Conservation (phyloP, 2,329 filamentous ascomycete genomes). For the Colletotrichum sp. region DNA sequence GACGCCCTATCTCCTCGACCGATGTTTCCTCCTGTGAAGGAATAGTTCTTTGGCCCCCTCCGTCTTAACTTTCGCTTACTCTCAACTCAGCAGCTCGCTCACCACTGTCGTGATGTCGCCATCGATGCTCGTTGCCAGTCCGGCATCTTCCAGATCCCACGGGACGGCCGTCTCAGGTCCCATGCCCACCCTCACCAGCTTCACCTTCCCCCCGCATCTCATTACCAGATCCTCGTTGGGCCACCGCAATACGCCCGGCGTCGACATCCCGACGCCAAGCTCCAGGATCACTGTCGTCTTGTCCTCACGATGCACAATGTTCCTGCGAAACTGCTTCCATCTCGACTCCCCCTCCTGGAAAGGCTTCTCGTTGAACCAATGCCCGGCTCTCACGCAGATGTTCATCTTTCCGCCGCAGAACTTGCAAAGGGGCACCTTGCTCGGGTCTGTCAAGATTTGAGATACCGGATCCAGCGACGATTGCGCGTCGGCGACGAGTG, state of each 20-base stretch:
- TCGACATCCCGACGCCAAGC: conserved; percentile 24
- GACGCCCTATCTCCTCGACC: conserved; percentile 7
- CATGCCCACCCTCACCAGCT: conserved; percentile 23
- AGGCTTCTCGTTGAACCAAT: conserved; percentile 24
- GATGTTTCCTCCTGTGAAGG: background rate
- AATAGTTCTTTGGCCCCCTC: background rate
- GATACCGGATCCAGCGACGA: conserved; percentile 26
- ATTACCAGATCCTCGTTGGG: conserved; percentile 22
- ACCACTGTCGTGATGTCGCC: conserved; percentile 18
- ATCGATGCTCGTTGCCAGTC: conserved; percentile 22
- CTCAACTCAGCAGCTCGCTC: background rate
- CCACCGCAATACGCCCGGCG: conserved; percentile 23
- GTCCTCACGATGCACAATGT: background rate
- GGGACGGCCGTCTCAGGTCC: conserved; percentile 21
- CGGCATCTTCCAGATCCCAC: conserved; percentile 16
- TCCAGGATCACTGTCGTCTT: conserved; percentile 21
- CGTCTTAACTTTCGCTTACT: background rate
- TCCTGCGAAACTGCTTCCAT: conserved; percentile 17
- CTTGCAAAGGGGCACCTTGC: conserved; percentile 20
- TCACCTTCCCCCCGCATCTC: conserved; percentile 10
- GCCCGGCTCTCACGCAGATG: conserved; percentile 25
- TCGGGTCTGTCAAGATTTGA: conserved; percentile 23
- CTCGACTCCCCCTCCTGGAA: conserved; percentile 19
- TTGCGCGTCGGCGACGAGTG: conserved; percentile 27
- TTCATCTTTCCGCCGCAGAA: conserved; percentile 23